These are phyloP conservation scores for Schizophyllum commune DNA, from an alignment of 1,284 basidiomycete species.

Conservation along the genomic window DNA sequence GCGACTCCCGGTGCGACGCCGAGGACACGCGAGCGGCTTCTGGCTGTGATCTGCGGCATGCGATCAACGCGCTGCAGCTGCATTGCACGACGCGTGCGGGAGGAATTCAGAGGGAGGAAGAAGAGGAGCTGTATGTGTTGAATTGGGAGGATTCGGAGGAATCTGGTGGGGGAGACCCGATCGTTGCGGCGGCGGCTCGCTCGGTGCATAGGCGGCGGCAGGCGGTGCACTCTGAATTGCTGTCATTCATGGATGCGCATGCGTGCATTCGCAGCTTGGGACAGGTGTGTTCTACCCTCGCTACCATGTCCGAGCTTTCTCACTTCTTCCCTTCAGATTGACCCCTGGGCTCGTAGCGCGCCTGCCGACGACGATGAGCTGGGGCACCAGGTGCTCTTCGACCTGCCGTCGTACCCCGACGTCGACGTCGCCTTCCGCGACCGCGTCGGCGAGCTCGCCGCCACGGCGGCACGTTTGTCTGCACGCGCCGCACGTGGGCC, in stretches of 20 bases:
- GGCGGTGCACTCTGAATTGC: slow-evolving; percentile 28
- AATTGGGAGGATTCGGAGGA: not conserved
- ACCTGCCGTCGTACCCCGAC: slow-evolving; percentile 10
- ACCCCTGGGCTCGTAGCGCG: not conserved
- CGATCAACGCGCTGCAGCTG: slow-evolving; percentile 54
- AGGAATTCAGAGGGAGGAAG: not conserved
- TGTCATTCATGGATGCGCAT: slow-evolving; percentile 52
- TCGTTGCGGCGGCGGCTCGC: slow-evolving; percentile 13
- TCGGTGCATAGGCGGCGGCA: not conserved
- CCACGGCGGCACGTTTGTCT: not conserved
- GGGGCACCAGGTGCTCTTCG: slow-evolving; percentile 41
- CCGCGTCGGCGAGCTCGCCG: slow-evolving; percentile 11
- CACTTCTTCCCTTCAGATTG: not conserved
- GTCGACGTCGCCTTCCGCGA: slow-evolving; percentile 12
- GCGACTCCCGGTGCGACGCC: slow-evolving; percentile 14
- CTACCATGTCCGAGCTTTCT: not conserved
- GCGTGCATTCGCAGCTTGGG: slow-evolving; percentile 15
- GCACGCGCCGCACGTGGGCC: not conserved
- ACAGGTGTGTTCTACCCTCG: not conserved
- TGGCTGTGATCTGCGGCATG: slow-evolving; percentile 46
- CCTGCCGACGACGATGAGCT: slow-evolving; percentile 47
- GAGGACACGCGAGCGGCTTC: not conserved
- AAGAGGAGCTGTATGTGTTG: not conserved
- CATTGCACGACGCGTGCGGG: slow-evolving; percentile 19
- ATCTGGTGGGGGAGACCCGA: not conserved